phyloP scores from a whole-genome alignment of 2,329 filamentous ascomycete genomes.

The Aspergillus ochraceoroseus region DNA sequence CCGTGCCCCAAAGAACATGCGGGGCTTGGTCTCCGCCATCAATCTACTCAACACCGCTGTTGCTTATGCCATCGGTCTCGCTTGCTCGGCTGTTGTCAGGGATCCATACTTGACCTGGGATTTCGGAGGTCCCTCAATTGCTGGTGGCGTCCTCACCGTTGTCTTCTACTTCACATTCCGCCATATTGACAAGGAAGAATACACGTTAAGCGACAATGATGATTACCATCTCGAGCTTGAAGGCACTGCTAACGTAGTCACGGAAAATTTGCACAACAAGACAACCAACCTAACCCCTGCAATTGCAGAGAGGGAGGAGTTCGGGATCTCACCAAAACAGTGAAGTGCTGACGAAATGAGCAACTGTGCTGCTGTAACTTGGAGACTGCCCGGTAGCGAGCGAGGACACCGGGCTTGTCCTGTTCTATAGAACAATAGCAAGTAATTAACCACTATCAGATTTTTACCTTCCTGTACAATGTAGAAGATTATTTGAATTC shows the following conservation, averaged over 20 bases:
- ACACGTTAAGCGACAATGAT: slow-evolving; percentile 31
- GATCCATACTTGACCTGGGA: slow-evolving; percentile 50
- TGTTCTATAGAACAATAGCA: too few species aligned
- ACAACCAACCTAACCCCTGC: background rate
- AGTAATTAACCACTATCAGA: too few species aligned
- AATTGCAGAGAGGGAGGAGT: background rate
- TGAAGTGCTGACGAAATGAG: too few species aligned
- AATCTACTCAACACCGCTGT: slow-evolving; percentile 42
- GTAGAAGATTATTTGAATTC: too few species aligned
- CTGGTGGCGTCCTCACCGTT: slow-evolving; percentile 45
- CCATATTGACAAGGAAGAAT: slow-evolving; percentile 48
- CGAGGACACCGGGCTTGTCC: too few species aligned
- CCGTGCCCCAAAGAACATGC: slow-evolving; percentile 42
- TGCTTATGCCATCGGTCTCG: slow-evolving; percentile 40
- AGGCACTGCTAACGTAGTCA: background rate
- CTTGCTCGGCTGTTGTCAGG: slow-evolving; percentile 42
- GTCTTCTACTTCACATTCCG: slow-evolving; percentile 49
- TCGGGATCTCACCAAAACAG: background rate
- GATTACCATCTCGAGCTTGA: background rate
- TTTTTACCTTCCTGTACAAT: too few species aligned
- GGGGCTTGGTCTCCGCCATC: slow-evolving; percentile 41
- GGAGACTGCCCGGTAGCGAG: too few species aligned
- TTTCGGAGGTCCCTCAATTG: slow-evolving; percentile 49
- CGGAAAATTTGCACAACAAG: background rate
- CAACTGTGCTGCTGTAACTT: too few species aligned